Evolutionary conservation across 768 basidiomycete genomes (phyloP), one percentile per base, ranked within the genome.

Genomic region (Mycena albidolilacea): DNA sequence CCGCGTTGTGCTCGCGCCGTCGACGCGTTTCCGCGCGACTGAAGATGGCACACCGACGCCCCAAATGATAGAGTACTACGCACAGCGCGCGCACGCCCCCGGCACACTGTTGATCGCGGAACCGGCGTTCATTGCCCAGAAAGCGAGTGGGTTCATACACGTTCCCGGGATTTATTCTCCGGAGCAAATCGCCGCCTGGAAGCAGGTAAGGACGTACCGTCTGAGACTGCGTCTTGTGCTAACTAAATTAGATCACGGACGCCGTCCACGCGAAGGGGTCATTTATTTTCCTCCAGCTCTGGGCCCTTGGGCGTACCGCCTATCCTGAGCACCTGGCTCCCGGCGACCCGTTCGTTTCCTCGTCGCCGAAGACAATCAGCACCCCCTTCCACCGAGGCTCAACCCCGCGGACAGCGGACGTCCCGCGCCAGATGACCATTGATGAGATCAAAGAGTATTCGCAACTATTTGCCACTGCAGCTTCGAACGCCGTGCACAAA

Each of bases 91-190:
- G 6, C 80, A 82, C 43, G 75, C 79, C 0, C 85, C 87, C 0
- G 91, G 91, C 0, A 90, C 88, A 0, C 80, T 92, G 11, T 79
- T 90, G 55, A 85, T 93, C 67, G 80, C 89, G 2, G 91, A 93
- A 79, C 91, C 84, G 0, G 90, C 90, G 2, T 81, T 86, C 64
- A 87, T 93, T 60, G 84, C 87, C 0, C 78, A 80, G 1, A 75
- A 85, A 15, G 90, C 90, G 0, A 89, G 87, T 3, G 91, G 90
- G 1, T 83, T 80, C 52, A 62, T 69, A 1, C 80, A 89, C 67
- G 85, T 87, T 0, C 93, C 93, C 1, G 93, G 93, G 0, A 89
- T 93, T 66, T 93, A 88, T 84, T 89, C 79, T n/a, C 78, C 86
- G 5, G 89, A 87, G 39, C 93, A 95, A 74, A 85, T 91, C 43